phyloP scores from a whole-genome alignment of 75 land plant species.

The Selaginella moellendorffii region DNA sequence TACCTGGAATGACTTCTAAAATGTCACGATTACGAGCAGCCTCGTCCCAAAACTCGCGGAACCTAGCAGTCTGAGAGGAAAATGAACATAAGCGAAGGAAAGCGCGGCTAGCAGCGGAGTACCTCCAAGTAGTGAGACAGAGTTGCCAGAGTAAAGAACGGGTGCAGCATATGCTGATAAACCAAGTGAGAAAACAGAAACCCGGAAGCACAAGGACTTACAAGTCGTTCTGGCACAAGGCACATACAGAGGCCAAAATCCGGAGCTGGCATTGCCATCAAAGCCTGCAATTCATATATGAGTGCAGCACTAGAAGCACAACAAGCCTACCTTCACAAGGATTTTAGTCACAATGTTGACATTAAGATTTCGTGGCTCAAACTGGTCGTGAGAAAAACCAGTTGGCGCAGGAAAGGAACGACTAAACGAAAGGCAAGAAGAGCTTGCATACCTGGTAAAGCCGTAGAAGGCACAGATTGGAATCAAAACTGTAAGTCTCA shows the following conservation, averaged over 20 bases:
- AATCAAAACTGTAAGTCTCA: slow-evolving; percentile 83
- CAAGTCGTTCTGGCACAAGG: slow-evolving; percentile 87
- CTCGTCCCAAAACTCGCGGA: slow-evolving; percentile 97
- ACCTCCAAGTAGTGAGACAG: slow-evolving; percentile 94
- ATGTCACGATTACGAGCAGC: slow-evolving; percentile 81
- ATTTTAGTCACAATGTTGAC: slow-evolving; percentile 64
- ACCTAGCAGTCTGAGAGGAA: slow-evolving; percentile 67
- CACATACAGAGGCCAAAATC: slow-evolving; percentile 95
- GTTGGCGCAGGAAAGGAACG: too few species aligned
- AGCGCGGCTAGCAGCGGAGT: too few species aligned
- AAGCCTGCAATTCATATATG: slow-evolving; percentile 42
- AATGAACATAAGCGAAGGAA: background rate
- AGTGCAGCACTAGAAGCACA: background rate
- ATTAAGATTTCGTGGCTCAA: slow-evolving; percentile 82
- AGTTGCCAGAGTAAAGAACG: slow-evolving; percentile 81
- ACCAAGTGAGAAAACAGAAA: background rate
- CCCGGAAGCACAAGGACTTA: slow-evolving; percentile 15
- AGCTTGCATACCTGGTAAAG: slow-evolving; percentile 99
- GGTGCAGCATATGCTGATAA: slow-evolving; percentile 89
- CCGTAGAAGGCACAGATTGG: slow-evolving; percentile 89
- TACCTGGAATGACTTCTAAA: slow-evolving; percentile 91
- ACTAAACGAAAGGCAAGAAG: too few species aligned
- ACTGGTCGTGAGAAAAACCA: too few species aligned
- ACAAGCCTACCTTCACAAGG: slow-evolving; percentile 62
- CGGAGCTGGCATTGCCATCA: slow-evolving; percentile 98